A percentile compares a stretch with the other conserved stretches of the same genome.
Evolutionary conservation across 768 basidiomycete genomes (phyloP).

Genomic region (Pleurotus giganteus): DNA sequence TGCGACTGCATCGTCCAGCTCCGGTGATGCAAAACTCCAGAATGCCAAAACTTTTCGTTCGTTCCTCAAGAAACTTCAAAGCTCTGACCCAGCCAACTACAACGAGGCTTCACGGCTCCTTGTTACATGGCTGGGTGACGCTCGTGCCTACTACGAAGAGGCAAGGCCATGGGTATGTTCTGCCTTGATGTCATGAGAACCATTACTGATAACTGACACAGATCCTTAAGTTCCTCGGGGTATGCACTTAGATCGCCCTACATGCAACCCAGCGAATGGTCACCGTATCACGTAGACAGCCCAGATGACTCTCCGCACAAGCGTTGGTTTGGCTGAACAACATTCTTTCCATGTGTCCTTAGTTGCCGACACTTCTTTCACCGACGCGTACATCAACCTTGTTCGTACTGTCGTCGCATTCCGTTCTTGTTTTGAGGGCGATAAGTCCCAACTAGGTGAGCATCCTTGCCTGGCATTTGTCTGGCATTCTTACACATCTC

Average conservation of each 20-base stretch:
- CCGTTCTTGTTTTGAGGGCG: neutral
- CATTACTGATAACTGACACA: neutral
- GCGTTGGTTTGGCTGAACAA: neutral
- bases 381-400: neutral
- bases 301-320: neutral
- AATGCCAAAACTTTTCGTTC: neutral
- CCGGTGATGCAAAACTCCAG: neutral
- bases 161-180: neutral
- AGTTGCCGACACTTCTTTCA: neutral
- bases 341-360: neutral
- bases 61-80: neutral
- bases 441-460: neutral
- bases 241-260: neutral
- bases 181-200: neutral
- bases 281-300: neutral
- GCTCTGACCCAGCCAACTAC: neutral
- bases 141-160: conserved; percentile 5
- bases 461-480: neutral
- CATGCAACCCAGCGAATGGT: neutral
- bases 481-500: neutral
- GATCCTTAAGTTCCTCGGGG: neutral
- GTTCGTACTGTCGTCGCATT: neutral
- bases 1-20: neutral
- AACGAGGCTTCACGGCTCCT: neutral
- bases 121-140: neutral